These are phyloP conservation scores for Candida cerambycidarum DNA, from an alignment of 805 yeast species.

Conservation along the genomic window DNA sequence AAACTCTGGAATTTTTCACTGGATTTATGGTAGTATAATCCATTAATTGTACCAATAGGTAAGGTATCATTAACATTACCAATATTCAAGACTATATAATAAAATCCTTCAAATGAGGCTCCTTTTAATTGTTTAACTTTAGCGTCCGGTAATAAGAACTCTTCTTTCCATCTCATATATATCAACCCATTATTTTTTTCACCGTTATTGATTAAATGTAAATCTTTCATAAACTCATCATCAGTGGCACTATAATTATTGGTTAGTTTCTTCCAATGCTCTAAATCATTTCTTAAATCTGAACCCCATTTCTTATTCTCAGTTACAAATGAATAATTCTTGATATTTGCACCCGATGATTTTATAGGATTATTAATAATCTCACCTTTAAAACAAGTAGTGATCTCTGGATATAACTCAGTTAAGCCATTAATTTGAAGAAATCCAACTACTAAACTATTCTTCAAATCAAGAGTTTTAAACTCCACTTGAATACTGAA, in stretches of 20 bases:
- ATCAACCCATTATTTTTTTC: constrained; percentile 31
- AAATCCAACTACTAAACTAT: constrained; percentile 56
- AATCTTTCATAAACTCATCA: constrained; percentile 24
- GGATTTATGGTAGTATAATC: constrained; percentile 78
- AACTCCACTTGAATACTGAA: constrained; percentile 70
- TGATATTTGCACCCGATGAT: constrained; percentile 16
- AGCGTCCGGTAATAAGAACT: constrained; percentile 80
- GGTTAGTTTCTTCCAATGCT: constrained; percentile 50
- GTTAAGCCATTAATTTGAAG: constrained; percentile 66
- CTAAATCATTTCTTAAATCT: constrained; percentile 43
- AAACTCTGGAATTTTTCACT: constrained; percentile 80
- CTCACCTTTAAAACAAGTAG: constrained; percentile 74
- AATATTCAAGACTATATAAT: constrained; percentile 82
- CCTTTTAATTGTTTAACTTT: constrained; percentile 57
- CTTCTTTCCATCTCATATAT: constrained; percentile 95
- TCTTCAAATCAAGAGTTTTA: constrained; percentile 62
- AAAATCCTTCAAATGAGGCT: constrained; percentile 91
- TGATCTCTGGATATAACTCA: constrained; percentile 57
- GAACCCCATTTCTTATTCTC: constrained; percentile 59
- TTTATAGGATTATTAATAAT: constrained; percentile 53
- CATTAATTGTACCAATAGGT: constrained; percentile 68
- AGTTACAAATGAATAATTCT: constrained; percentile 53
- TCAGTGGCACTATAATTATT: constrained; percentile 50
- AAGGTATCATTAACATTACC: constrained; percentile 23
- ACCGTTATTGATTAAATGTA: constrained; percentile 31